Evolutionary conservation across 306 rosid genomes (phyloP).

Genomic region (Cercis canadensis): DNA sequence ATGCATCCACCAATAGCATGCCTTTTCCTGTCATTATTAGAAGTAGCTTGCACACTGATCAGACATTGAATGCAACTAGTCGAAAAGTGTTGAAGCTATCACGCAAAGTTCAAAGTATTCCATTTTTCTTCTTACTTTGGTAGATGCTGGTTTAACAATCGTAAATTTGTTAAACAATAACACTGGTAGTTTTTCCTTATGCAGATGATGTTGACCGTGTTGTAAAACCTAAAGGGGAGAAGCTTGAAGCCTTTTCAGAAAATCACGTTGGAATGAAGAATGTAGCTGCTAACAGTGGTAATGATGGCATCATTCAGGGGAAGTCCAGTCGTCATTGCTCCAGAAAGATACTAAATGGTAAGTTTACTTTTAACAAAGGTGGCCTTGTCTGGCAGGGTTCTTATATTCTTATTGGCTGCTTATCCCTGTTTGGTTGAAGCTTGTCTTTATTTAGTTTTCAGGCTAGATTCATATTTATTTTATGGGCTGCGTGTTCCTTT

Average conservation of each 20-base stretch:
- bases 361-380: slow-evolving; percentile 16
- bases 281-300: slow-evolving; percentile 38
- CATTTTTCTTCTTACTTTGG: slow-evolving; percentile 28
- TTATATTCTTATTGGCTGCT: slow-evolving; percentile 21
- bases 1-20: slow-evolving; percentile 38
- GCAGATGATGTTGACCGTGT: slow-evolving; percentile 46
- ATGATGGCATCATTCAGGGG: slow-evolving; percentile 41
- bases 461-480: slow-evolving; percentile 31
- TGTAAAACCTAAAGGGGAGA: slow-evolving; percentile 41
- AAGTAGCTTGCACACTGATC: slow-evolving; percentile 42
- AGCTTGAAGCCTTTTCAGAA: slow-evolving; percentile 30
- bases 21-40: slow-evolving; percentile 44
- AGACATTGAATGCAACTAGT: slow-evolving; percentile 47
- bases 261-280: slow-evolving; percentile 43
- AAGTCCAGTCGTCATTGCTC: slow-evolving; percentile 45
- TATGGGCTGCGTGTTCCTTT: slow-evolving; percentile 26
- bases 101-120: slow-evolving; percentile 52
- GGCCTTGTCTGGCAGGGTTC: slow-evolving; percentile 1
- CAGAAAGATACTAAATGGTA: slow-evolving; percentile 43
- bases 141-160: slow-evolving; percentile 7
- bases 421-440: slow-evolving; percentile 12
- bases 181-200: slow-evolving; percentile 36
- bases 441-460: slow-evolving; percentile 25
- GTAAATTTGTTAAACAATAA: slow-evolving; percentile 24
- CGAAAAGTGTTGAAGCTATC: slow-evolving; percentile 54